Base-by-base conservation (phyloP, 2,329 filamentous ascomycete genomes). In the Periconia sp. region DNA sequence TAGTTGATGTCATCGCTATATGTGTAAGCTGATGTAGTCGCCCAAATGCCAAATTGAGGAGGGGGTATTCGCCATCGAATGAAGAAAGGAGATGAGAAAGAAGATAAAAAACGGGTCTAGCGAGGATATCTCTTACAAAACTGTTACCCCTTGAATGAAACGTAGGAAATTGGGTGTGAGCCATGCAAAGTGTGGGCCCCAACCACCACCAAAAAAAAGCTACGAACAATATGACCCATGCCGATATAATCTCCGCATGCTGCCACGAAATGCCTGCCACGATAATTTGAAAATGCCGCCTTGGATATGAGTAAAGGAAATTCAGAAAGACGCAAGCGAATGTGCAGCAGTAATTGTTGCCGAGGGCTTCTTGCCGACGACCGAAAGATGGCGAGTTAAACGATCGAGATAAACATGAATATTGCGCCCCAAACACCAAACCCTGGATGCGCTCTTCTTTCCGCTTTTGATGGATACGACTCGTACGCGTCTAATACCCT, bases 1-100 rank as follows among this genome's bases (percentile, higher is more conserved):
- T 39, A 39, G 17, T n/a, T n/a, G n/a, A n/a, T n/a, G n/a, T n/a
- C n/a, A n/a, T n/a, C n/a, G n/a, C n/a, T n/a, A n/a, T n/a, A n/a
- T n/a, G n/a, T 38, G 34, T 35, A 32, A 31, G 22, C 25, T 45
- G 51, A 57, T 56, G 44, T 56, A 52, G 39, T 64, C 52, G 61
- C 62, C 58, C 66, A 66, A 32, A 65, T 61, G 55, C 61, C 52
- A 53, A 65, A 61, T 59, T 55, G 39, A 36, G 37, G 30, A 30
- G 40, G 39, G 43, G 61, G 62, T 66, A 66, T 66, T 57, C 61
- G 63, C 61, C 61, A 57, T 59, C 34, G 43, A 36, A 30, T 29
- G 52, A 57, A 55, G 22, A 35, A 43, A 25, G 43, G 50, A 59
- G 47, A 42, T 40, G 45, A 41, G 36, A 56, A 50, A 57, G 48